Conservation (phyloP, 2,329 filamentous ascomycete species). For the Xylaria sp. region DNA sequence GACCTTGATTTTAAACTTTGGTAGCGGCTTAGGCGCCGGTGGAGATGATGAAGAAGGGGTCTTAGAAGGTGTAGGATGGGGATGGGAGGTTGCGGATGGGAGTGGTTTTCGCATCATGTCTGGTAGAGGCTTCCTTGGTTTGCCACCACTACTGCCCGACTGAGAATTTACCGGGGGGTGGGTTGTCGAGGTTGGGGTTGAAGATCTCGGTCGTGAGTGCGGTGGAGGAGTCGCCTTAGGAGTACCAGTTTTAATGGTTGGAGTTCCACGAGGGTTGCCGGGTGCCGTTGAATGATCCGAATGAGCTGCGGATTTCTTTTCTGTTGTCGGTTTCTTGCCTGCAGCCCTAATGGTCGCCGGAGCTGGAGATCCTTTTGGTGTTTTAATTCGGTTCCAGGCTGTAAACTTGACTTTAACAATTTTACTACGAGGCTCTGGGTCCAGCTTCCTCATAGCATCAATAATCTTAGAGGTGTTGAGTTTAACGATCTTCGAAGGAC, state of each 20-base stretch:
- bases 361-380: conserved; percentile 28
- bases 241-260: neutral
- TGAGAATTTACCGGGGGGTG: conserved; percentile 19
- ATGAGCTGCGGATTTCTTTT: conserved; percentile 15
- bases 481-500: conserved; percentile 43
- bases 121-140: conserved; percentile 39
- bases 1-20: conserved; percentile 42
- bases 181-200: conserved; percentile 27
- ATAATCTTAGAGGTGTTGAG: conserved; percentile 39
- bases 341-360: conserved; percentile 39
- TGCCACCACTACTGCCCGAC: conserved; percentile 26
- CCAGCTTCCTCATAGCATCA: conserved; percentile 29
- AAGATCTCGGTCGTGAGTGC: conserved; percentile 23
- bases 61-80: conserved; percentile 27
- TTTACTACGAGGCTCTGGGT: conserved; percentile 27
- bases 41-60: conserved; percentile 26
- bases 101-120: conserved; percentile 39
- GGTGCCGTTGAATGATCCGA: neutral
- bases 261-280: conserved; percentile 8
- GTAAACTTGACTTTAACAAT: conserved; percentile 40
- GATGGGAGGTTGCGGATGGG: conserved; percentile 30
- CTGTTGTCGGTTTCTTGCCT: conserved; percentile 34
- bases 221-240: conserved; percentile 24
- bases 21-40: conserved; percentile 23
- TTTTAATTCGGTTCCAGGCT: conserved; percentile 36